Evolutionary conservation across 441 rosid species (phyloP), one percentile per base, ranked within the genome.

Genomic region (Populus tomentosa): DNA sequence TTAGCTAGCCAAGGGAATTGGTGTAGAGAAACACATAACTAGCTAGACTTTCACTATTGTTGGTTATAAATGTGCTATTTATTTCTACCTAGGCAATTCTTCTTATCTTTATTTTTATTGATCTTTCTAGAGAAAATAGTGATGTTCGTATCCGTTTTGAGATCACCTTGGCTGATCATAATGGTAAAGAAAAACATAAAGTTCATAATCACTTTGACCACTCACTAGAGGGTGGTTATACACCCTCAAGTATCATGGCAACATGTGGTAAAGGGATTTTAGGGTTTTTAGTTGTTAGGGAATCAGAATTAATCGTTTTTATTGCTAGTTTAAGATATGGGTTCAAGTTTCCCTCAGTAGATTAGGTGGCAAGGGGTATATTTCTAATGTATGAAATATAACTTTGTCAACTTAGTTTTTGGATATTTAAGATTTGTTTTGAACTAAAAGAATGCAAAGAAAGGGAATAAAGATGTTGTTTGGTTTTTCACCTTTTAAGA

Each of bases 151-250:
- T 97, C 28, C 84, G 93, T 6, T 95, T 95, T 28, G 95, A 95
- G 85, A 89, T 95, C 63, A 90, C 96, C 33, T 83, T 95, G 69
- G 71, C 92, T 64, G 96, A 95, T 81, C 98, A 95, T 79, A 93
- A 94, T 77, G 97, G 97, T 3, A 89, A 90, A 79, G 98, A 89
- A 33, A 90, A 88, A 73, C 96, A 95, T 79, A 95, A 95, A 80
- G 94, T 95, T 23, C 97, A 93, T 78, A 92, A 94, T 81, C 97
- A 95, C 75, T 95, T 95, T 69, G 95, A 93, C 85, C 94, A 98
- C 6, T 88, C 95, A 63, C 94, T 93, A 38, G 97, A 93, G 80
- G 90, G 97, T 53, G 98, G 2, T 98, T 98, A 30, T 93, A 95
- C 80, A 90, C 98, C 24, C 94, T 95, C 73, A 95, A 93, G 88